Evolutionary conservation across 352 stramenopile genomes (phyloP).

Genomic region (Pythium sp.): DNA sequence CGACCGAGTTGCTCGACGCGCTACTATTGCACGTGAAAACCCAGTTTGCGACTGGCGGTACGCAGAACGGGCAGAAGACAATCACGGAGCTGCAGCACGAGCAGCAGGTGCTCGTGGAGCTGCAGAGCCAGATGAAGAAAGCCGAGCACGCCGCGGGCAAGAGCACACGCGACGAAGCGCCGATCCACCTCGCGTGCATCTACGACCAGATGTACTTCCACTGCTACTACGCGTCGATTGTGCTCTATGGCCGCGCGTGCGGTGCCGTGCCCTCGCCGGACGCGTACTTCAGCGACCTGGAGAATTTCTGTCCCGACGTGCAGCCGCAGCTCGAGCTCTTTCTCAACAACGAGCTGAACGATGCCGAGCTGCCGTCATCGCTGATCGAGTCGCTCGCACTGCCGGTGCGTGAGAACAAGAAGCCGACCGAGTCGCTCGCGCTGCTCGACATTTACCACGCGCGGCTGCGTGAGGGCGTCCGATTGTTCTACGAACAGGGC

Average conservation of each 20-base stretch:
- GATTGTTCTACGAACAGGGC: slow-evolving; percentile 75
- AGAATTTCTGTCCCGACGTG: slow-evolving; percentile 38
- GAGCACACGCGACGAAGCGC: slow-evolving; percentile 50
- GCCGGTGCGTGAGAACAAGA: slow-evolving; percentile 27
- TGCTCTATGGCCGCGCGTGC: slow-evolving; percentile 68
- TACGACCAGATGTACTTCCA: slow-evolving; percentile 84
- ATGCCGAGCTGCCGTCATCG: slow-evolving; percentile 14
- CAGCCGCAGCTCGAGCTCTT: slow-evolving; percentile 49
- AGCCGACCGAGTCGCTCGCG: slow-evolving; percentile 19
- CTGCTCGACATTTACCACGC: slow-evolving; percentile 58
- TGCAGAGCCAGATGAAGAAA: slow-evolving; percentile 50
- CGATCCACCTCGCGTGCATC: slow-evolving; percentile 58
- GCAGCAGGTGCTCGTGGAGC: slow-evolving; percentile 46
- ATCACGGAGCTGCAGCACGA: slow-evolving; percentile 46
- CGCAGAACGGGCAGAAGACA: slow-evolving; percentile 70
- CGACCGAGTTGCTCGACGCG: slow-evolving; percentile 41
- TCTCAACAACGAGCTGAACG: slow-evolving; percentile 47
- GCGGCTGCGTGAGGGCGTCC: slow-evolving; percentile 63
- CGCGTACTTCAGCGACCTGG: slow-evolving; percentile 54
- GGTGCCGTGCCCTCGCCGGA: slow-evolving; percentile 56
- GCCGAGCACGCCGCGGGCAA: slow-evolving; percentile 42
- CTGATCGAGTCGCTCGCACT: slow-evolving; percentile 45
- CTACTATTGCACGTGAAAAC: slow-evolving; percentile 50
- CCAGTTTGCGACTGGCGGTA: slow-evolving; percentile 49
- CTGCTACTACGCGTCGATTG: slow-evolving; percentile 65